Conservation (phyloP, 495 filamentous ascomycete genomes). For the Mytilinidion resinicola region DNA sequence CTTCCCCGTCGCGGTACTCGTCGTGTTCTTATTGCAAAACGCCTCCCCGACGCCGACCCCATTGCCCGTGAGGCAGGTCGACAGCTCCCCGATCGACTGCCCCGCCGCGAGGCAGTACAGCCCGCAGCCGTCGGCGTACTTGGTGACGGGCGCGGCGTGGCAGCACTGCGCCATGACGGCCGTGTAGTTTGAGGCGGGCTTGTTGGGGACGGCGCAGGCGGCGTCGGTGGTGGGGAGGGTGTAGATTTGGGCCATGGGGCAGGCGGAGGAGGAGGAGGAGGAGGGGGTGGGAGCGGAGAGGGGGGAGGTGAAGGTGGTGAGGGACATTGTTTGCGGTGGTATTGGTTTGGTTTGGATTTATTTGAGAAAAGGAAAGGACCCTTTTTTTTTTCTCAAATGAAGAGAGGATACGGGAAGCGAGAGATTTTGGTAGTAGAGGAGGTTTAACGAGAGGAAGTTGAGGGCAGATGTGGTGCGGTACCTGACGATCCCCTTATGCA, state of each 20-base stretch:
- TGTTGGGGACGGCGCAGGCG: constrained; percentile 11
- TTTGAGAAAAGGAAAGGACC: not conserved
- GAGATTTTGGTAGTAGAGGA: too few relatives aligned
- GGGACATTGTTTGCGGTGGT: not conserved
- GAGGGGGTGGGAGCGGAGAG: constrained; percentile 3
- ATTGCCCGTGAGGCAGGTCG: constrained; percentile 5
- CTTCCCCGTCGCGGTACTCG: constrained; percentile 10
- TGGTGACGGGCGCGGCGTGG: constrained; percentile 16
- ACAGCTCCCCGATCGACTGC: constrained; percentile 11
- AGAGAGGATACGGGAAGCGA: too few relatives aligned
- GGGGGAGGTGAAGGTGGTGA: constrained; percentile 1
- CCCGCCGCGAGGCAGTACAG: constrained; percentile 13
- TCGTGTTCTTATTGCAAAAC: constrained; percentile 7
- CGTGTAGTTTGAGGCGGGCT: constrained; percentile 9
- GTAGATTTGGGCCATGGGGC: not conserved
- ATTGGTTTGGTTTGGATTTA: not conserved
- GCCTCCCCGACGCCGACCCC: constrained; percentile 1
- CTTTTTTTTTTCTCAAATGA: too few relatives aligned
- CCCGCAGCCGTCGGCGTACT: constrained; percentile 8
- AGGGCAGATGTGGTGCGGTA: too few relatives aligned
- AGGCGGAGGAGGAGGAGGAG: constrained; percentile 1
- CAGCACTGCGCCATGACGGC: constrained; percentile 11
- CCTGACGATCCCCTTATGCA: too few relatives aligned
- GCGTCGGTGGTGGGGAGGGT: constrained; percentile 6
- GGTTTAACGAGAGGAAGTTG: too few relatives aligned